These are phyloP conservation scores for Kazachstania psychrophila DNA, from an alignment of 805 yeast genomes.

Conservation along the genomic window DNA sequence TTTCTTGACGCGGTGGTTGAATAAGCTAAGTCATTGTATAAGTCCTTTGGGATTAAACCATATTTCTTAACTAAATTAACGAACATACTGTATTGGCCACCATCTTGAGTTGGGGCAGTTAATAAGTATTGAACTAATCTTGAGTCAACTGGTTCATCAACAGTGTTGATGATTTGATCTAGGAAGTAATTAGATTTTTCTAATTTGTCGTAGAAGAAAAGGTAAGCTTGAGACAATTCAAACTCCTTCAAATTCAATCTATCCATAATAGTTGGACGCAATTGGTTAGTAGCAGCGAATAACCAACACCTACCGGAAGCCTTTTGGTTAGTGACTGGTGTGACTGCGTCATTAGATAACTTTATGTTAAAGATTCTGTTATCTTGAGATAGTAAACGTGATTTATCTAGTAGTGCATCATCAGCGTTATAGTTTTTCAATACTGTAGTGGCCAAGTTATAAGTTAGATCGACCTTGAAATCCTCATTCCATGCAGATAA, in stretches of 20 bases:
- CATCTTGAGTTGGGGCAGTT: slow-evolving; percentile 62
- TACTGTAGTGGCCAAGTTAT: slow-evolving; percentile 30
- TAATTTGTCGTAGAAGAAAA: slow-evolving; percentile 78
- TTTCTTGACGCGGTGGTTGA: slow-evolving; percentile 42
- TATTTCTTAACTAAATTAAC: slow-evolving; percentile 68
- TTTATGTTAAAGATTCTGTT: slow-evolving; percentile 25
- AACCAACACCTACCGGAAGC: slow-evolving; percentile 83
- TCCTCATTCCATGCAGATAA: slow-evolving; percentile 19
- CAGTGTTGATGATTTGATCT: slow-evolving; percentile 66
- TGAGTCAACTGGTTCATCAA: slow-evolving; percentile 55
- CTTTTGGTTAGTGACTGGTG: slow-evolving; percentile 66
- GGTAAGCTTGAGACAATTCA: slow-evolving; percentile 68
- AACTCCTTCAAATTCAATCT: slow-evolving; percentile 56
- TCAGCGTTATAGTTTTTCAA: slow-evolving; percentile 31
- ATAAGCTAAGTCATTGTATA: slow-evolving; percentile 59
- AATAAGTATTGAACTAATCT: slow-evolving; percentile 60
- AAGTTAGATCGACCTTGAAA: slow-evolving; percentile 22
- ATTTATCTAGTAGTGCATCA: slow-evolving; percentile 24
- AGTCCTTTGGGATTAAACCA: slow-evolving; percentile 67
- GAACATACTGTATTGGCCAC: slow-evolving; percentile 86
- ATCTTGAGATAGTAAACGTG: slow-evolving; percentile 16
- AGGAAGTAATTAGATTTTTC: slow-evolving; percentile 77
- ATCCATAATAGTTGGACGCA: slow-evolving; percentile 54
- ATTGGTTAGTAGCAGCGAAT: slow-evolving; percentile 70
- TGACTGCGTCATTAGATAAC: slow-evolving; percentile 29